Evolutionary conservation across 345 rosid species (phyloP).

Genomic region (Cardamine chenopodiifolia): DNA sequence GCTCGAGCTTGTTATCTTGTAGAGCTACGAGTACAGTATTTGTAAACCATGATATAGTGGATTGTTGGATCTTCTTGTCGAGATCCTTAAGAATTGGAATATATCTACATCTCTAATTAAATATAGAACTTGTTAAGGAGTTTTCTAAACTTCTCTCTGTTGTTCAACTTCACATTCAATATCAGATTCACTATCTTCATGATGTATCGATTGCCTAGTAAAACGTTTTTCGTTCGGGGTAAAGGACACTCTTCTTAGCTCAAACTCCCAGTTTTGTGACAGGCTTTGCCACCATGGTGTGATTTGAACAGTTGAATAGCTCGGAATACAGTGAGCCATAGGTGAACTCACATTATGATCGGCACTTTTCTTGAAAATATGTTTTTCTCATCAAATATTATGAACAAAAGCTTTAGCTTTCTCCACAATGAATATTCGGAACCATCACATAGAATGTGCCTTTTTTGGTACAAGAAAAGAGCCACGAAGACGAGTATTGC

Average conservation of each 20-base stretch:
- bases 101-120: too few species aligned
- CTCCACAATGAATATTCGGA: constrained; percentile 40
- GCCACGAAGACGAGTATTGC: constrained; percentile 39
- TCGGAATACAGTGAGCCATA: constrained; percentile 3
- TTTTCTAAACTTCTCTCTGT: not conserved
- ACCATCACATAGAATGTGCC: not conserved
- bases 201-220: not conserved
- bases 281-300: constrained; percentile 12
- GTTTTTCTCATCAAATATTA: constrained; percentile 46
- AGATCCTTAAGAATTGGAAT: too few species aligned
- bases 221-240: not conserved
- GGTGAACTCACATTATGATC: constrained; percentile 35
- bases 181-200: constrained; percentile 20
- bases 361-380: constrained; percentile 30
- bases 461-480: constrained; percentile 29
- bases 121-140: not conserved
- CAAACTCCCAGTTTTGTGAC: constrained; percentile 22
- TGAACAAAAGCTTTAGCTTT: constrained; percentile 26
- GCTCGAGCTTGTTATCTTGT: too few species aligned
- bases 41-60: too few species aligned
- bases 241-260: constrained; percentile 25
- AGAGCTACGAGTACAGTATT: too few species aligned
- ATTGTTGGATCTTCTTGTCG: too few species aligned
- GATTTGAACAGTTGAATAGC: constrained; percentile 27
- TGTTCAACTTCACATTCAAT: constrained; percentile 8